phyloP scores from a whole-genome alignment of 2,329 filamentous ascomycete genomes.

The Beauveria brongniartii region DNA sequence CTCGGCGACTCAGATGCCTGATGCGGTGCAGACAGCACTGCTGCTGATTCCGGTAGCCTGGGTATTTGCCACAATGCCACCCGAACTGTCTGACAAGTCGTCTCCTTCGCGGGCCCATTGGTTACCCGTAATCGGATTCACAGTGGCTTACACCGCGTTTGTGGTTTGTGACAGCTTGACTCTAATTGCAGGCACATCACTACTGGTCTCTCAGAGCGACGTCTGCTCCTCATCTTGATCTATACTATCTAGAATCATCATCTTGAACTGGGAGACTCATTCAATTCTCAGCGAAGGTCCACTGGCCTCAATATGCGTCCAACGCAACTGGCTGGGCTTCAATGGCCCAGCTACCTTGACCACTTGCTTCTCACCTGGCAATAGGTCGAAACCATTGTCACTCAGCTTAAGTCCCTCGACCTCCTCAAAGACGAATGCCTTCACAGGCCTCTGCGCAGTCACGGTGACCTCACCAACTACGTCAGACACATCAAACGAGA shows the following conservation, averaged over 20 bases:
- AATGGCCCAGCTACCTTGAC: constrained; percentile 14
- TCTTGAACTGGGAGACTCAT: not conserved
- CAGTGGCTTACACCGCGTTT: not conserved
- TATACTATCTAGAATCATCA: no score
- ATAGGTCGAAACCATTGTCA: constrained; percentile 51
- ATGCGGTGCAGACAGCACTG: not conserved
- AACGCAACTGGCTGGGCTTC: constrained; percentile 11
- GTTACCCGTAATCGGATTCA: not conserved
- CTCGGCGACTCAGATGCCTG: not conserved
- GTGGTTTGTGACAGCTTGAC: not conserved
- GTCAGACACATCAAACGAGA: constrained; percentile 26
- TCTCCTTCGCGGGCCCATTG: constrained; percentile 36
- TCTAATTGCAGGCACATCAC: no score
- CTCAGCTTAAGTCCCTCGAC: constrained; percentile 36
- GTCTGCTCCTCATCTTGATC: not conserved
- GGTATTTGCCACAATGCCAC: constrained; percentile 62
- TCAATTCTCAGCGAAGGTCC: constrained; percentile 4
- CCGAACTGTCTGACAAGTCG: constrained; percentile 61
- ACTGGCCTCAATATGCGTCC: constrained; percentile 15
- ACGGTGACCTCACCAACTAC: constrained; percentile 20
- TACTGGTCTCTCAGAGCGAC: not conserved
- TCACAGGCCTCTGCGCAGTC: constrained; percentile 40
- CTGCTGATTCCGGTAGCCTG: constrained; percentile 33
- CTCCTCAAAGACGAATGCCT: constrained; percentile 48
- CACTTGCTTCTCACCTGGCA: constrained; percentile 36